Percentiles rank a stretch among this genome's conserved stretches.
These are phyloP conservation scores for Vitis vinifera DNA, from an alignment of 164 flowering plant species.

Conservation along the genomic window DNA sequence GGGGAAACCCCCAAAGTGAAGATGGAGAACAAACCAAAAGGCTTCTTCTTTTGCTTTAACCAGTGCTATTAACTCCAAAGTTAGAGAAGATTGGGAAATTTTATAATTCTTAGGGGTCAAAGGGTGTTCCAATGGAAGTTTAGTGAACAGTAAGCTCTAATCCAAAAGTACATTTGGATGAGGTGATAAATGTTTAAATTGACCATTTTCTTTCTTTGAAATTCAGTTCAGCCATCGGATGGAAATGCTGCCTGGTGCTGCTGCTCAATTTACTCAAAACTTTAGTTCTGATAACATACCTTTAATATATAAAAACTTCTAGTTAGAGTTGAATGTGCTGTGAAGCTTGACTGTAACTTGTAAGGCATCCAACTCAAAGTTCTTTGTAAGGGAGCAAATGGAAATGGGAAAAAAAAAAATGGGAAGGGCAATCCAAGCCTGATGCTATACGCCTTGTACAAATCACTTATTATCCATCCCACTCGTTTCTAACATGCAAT, in stretches of 20 bases:
- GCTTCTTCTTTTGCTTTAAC: constrained; percentile 68
- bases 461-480: too few relatives aligned
- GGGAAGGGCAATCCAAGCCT: too few relatives aligned
- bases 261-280: constrained; percentile 1
- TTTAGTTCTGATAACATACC: not conserved
- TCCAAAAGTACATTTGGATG: constrained; percentile 3
- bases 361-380: not conserved
- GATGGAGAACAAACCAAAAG: constrained; percentile 42
- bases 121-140: not conserved
- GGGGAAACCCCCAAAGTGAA: constrained; percentile 55
- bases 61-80: constrained; percentile 45
- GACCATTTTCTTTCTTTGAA: constrained; percentile 1
- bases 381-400: not conserved
- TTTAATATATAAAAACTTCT: not conserved
- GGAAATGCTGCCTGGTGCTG: not conserved
- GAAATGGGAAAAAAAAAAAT: too few relatives aligned
- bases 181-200: constrained; percentile 7
- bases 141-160: not conserved
- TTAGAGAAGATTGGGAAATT: not conserved
- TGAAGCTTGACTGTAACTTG: constrained; percentile 6
- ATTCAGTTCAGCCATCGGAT: not conserved
- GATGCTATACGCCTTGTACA: too few relatives aligned
- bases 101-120: not conserved
- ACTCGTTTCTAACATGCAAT: too few relatives aligned
- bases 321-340: not conserved